These are phyloP conservation scores for Viridothelium virens DNA, from an alignment of 495 filamentous ascomycete genomes.

Conservation along the genomic window DNA sequence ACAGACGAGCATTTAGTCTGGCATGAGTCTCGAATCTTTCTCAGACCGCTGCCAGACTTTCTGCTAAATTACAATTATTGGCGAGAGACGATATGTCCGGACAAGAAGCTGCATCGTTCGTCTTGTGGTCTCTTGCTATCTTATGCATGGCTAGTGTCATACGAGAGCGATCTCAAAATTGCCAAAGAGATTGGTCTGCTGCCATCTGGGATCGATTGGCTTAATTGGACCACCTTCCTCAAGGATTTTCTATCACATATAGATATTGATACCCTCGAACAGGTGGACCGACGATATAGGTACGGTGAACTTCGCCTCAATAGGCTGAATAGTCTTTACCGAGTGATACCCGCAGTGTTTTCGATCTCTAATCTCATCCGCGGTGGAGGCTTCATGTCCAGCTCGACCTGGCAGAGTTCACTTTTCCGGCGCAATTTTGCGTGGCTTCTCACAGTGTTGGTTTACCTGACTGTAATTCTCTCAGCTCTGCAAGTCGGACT, in stretches of 20 bases:
- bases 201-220: background rate
- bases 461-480: slow-evolving; percentile 49
- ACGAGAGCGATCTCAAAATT: slow-evolving; percentile 5
- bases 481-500: slow-evolving; percentile 55
- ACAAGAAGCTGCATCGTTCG: background rate
- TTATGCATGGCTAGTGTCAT: slow-evolving; percentile 1
- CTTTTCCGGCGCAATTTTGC: slow-evolving; percentile 44
- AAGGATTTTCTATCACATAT: background rate
- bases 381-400: slow-evolving; percentile 10
- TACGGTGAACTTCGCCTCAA: slow-evolving; percentile 31
- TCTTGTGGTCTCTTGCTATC: background rate
- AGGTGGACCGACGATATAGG: slow-evolving; percentile 28
- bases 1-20: slow-evolving; percentile 50
- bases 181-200: background rate
- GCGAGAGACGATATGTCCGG: slow-evolving; percentile 16
- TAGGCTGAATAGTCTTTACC: slow-evolving; percentile 29
- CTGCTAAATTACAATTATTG: slow-evolving; percentile 45
- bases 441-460: slow-evolving; percentile 38
- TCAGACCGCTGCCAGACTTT: slow-evolving; percentile 51
- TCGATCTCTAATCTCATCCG: background rate
- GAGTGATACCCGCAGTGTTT: slow-evolving; percentile 16
- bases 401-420: slow-evolving; percentile 18
- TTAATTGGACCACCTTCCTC: background rate
- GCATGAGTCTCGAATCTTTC: slow-evolving; percentile 43
- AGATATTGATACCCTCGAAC: background rate